Evolutionary conservation across 805 yeast species (phyloP), one percentile per base, ranked within the genome.

Genomic region (Metschnikowia koreensis): DNA sequence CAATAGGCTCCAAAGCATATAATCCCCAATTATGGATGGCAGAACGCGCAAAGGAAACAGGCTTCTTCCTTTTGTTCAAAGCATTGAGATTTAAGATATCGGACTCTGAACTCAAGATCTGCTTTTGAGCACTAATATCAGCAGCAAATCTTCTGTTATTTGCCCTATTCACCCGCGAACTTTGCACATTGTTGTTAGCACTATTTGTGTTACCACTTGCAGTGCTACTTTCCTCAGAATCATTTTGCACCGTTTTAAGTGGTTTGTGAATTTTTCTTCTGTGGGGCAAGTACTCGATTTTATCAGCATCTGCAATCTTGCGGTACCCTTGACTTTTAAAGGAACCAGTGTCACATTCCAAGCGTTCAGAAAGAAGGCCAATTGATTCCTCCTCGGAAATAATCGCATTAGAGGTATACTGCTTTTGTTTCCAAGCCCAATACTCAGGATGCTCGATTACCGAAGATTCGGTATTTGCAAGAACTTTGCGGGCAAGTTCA

Each of bases 1-100:
- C 88, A 64, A 94, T 94, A 1, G 96, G 96, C 63, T 94, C 98
- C 62, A 89, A 73, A 0, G 99, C 99, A 69, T 91, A 94, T 38
- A 94, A 72, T 0, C 99, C 99, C 99, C 99, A 94, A 64, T 93
- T 90, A 67, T 94, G 99, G 63, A 94, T 94, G 0, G 97, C 96
- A 2, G 97, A 91, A 48, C 98, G 77, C 0, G 97, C 97, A 75
- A 92, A 92, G n/a, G 94, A 86, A 8, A 93, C 97, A 0, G 97
- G 96, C 63, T 93, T 93, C 67, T 87, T 89, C 56, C 97, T 80
- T 64, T 89, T 91, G 58, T 89, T 88, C 60, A 93, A 79, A 56
- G 93, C 96, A 66, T 92, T 93, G 70, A 90, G 79, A 41, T 89
- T 86, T 59, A 92, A 72, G 6, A 89, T 79, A 61, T 90, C 97